Base-by-base conservation (phyloP, 2,329 filamentous ascomycete genomes). In the Fusarium xylarioides region DNA sequence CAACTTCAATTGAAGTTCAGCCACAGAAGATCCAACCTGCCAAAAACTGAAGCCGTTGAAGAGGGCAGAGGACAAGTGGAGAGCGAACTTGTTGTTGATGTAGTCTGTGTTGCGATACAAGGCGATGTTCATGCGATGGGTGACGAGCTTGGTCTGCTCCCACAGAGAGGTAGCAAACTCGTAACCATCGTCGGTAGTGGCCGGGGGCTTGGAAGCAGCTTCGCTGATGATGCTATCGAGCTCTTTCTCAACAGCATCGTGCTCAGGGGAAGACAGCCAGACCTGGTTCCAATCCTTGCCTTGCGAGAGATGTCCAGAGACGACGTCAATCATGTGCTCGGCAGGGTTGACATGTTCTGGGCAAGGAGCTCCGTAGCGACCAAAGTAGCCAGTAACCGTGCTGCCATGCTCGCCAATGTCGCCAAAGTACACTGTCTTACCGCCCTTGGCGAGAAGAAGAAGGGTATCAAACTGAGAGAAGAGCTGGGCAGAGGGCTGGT, bases 91-190 rank as follows among this genome's bases (percentile, higher is more conserved):
- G 83, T 89, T 91, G 79, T 89, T 88, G 63, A 91, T 80, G 71
- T 93, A 93, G 58, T 91, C 89, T 1, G 85, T 87, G 78, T 93
- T 93, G 62, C 92, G 87, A 82, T 85, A 94, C 10, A 93, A 83
- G 0, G 91, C 85, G 0, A 88, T 77, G 73, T 90, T 90, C 81
- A 86, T 88, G 34, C 93, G 92, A 7, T 87, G 80, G 14, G 89
- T 87, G 47, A 93, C 92, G 59, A 92, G 85, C 72, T 85, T 88
- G 46, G 91, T 82, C 79, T 95, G 93, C 37, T 87, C 81, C 73
- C 78, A 82, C 70, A 95, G 88, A 0, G 91, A 86, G 11, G 90
- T 91, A 1, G 93, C 93, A 71, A 95, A 95, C 80, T 95, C 92
- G 55, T 90, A 85, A 67, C 89, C 92, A 58, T 87, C 84, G 30